Evolutionary conservation across 169 alveolate genomes (phyloP).

Genomic region (Perkinsus olseni): DNA sequence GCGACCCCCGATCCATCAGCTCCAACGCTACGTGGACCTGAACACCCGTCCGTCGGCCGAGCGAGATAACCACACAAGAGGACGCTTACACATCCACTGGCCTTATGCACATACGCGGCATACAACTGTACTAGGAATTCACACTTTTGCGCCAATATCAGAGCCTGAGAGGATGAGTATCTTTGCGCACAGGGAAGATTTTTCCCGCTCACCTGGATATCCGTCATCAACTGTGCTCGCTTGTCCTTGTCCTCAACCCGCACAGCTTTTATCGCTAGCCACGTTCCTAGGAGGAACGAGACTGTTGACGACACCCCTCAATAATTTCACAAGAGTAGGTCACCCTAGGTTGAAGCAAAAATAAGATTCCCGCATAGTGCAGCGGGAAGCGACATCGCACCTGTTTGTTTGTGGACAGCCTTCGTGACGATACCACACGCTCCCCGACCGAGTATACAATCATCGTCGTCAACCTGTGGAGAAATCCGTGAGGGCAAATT

Average conservation of each 20-base stretch:
- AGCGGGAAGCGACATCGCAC: neutral
- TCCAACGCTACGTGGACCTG: constrained; percentile 56
- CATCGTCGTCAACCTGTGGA: neutral
- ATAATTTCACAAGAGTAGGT: too few species aligned
- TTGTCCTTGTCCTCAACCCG: neutral
- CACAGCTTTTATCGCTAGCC: neutral
- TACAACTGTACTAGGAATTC: constrained; percentile 4
- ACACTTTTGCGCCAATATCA: neutral
- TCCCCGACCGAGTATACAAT: neutral
- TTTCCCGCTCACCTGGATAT: neutral
- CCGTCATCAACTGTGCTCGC: constrained; percentile 2
- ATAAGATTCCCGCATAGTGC: neutral
- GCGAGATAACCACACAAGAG: neutral
- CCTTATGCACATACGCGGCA: neutral
- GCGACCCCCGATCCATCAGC: constrained; percentile 72
- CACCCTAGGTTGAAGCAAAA: too few species aligned
- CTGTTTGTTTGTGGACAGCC: constrained; percentile 4
- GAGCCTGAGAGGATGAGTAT: neutral
- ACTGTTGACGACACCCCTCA: too few species aligned
- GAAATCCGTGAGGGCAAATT: neutral
- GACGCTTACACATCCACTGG: constrained; percentile 45
- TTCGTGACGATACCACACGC: constrained; percentile 6
- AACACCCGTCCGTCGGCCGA: neutral
- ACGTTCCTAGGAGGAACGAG: neutral
- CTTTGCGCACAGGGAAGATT: neutral